Evolutionary conservation across 148 eudicot species (phyloP).

Genomic region (Camellia lanceoleosa): DNA sequence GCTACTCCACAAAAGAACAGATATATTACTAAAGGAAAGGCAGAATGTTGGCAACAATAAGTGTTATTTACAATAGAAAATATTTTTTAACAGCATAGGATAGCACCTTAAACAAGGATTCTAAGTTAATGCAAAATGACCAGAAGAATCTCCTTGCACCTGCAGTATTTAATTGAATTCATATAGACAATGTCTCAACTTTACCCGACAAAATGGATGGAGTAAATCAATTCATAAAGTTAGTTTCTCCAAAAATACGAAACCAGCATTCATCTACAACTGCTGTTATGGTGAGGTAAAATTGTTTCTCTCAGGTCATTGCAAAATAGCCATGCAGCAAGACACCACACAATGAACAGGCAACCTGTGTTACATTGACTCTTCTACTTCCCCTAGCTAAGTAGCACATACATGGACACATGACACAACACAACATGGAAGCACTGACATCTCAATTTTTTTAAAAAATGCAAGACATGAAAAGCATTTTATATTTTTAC

Average conservation of each 20-base stretch:
- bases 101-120: not conserved
- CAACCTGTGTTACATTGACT: not conserved
- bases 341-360: not conserved
- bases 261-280: not conserved
- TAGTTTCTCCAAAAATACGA: not conserved
- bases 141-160: not conserved
- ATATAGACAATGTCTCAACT: not conserved
- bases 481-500: no score
- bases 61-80: not conserved
- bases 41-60: not conserved
- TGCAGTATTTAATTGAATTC: not conserved
- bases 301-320: not conserved
- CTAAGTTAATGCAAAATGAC: not conserved
- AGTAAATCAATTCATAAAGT: not conserved
- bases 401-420: no score
- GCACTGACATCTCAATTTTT: no score
- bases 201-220: not conserved
- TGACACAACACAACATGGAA: no score
- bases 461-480: no score
- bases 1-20: constrained; percentile 46
- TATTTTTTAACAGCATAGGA: not conserved
- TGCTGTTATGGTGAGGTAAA: not conserved
- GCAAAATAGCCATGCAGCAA: not conserved
- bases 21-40: not conserved
- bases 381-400: no score